Base-by-base conservation (phyloP, 179 eudicot genomes). In the Spinacia oleracea region DNA sequence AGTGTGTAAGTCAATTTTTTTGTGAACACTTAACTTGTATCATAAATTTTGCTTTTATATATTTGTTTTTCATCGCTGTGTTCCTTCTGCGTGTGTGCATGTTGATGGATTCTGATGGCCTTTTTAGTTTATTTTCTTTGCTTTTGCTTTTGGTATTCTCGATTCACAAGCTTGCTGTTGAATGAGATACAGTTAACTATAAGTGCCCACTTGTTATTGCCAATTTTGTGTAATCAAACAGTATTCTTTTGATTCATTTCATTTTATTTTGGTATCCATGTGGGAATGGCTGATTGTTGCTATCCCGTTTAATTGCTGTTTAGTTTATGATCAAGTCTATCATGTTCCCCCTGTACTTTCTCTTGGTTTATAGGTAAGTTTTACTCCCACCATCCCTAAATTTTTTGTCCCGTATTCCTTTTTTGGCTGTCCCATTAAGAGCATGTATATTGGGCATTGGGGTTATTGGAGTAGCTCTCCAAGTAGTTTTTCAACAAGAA, bases 1-100 rank as follows among this genome's bases (percentile, higher is more conserved):
- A 94, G 99, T 83, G 98, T 92, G 99, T 87, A 87, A 87, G 89
- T 85, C 50, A 40, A 75, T n/a, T 55, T 69, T 62, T 45, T n/a
- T 8, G 56, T 48, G 48, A 11, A 60, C 3, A 7, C 0, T 12
- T 45, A n/a, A n/a, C 34, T 6, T 72, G 60, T 15, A 9, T 51
- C n/a, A 8, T 50, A 31, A 6, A 25, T 15, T 12, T 16, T 1
- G 9, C 45, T 35, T 25, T 71, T 10, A 18, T 50, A 6, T 27
- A 21, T 48, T 71, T 50, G 59, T 3, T 15, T 27, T 18, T 16
- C 0, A n/a, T 45, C n/a, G n/a, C n/a, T n/a, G n/a, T 35, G 4
- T 42, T 70, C 23, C 27, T 34, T n/a, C 46, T 9, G 29, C 8
- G 29, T 21, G 25, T 68, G 12, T 21, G 9, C 43, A 16, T n/a